Percentiles rank a stretch among this genome's conserved stretches.
phyloP scores from a whole-genome alignment of 257 asterid genomes.

The Primulina huaijiensis region DNA sequence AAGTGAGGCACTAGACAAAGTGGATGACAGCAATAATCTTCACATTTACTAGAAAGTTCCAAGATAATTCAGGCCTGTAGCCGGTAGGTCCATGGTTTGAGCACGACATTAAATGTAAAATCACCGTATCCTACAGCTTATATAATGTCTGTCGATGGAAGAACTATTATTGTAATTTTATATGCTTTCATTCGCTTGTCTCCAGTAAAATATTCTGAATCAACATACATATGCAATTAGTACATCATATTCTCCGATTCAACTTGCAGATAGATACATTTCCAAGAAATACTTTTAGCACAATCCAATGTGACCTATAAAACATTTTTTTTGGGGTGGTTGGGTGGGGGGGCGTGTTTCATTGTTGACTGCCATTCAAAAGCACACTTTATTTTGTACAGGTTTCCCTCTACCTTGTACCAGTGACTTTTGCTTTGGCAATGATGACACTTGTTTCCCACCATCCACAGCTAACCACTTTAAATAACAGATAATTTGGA shows the following conservation, averaged over 20 bases:
- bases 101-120: slow-evolving; percentile 2
- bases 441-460: slow-evolving; percentile 57
- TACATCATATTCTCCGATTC: background rate
- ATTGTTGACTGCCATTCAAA: slow-evolving; percentile 30
- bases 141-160: slow-evolving; percentile 5
- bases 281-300: background rate
- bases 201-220: no score
- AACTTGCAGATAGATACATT: background rate
- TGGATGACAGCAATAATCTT: slow-evolving; percentile 40
- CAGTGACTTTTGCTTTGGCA: slow-evolving; percentile 26
- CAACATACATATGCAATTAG: no score
- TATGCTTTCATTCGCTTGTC: background rate
- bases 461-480: slow-evolving; percentile 33
- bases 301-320: background rate
- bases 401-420: slow-evolving; percentile 63
- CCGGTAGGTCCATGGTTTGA: slow-evolving; percentile 30
- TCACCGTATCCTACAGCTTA: slow-evolving; percentile 24
- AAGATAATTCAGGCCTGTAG: slow-evolving; percentile 32
- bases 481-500: slow-evolving; percentile 33
- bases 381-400: slow-evolving; percentile 66
- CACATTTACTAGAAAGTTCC: slow-evolving; percentile 33
- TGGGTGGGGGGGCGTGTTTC: no score
- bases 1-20: slow-evolving; percentile 20
- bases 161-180: slow-evolving; percentile 31
- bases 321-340: no score